Conservation (phyloP, 495 filamentous ascomycete genomes). For the Parathielavia hyrcaniae region DNA sequence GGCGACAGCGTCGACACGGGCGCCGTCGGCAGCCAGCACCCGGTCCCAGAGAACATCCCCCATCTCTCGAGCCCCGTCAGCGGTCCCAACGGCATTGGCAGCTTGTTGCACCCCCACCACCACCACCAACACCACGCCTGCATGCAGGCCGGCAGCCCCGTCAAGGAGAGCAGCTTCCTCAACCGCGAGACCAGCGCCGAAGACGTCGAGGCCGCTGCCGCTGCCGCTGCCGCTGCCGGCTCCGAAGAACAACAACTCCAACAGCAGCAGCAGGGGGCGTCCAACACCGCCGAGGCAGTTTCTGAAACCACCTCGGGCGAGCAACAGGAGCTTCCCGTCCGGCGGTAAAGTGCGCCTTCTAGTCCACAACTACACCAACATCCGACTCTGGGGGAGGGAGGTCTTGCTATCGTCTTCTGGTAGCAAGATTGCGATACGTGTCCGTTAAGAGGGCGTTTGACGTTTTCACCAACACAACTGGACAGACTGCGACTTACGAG, state of each 20-base stretch:
- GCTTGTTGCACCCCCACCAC: constrained; percentile 38
- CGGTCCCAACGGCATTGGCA: constrained; percentile 40
- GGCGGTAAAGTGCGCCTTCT: constrained; percentile 34
- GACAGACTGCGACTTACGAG: constrained; percentile 6
- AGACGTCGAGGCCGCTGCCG: constrained; percentile 47
- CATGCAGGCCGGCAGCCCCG: constrained; percentile 63
- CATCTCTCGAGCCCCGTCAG: constrained; percentile 68
- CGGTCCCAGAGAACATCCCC: constrained; percentile 92
- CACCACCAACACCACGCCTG: constrained; percentile 44
- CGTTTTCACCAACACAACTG: not conserved
- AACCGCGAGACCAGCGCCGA: constrained; percentile 70
- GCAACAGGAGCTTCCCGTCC: constrained; percentile 59
- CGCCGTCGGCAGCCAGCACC: constrained; percentile 88
- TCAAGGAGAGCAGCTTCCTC: constrained; percentile 81
- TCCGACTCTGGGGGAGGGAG: not conserved
- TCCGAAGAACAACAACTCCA: constrained; percentile 5
- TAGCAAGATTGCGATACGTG: not conserved
- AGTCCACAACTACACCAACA: not conserved
- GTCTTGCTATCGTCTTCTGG: not conserved
- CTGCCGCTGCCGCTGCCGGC: constrained; percentile 9
- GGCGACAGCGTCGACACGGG: constrained; percentile 90
- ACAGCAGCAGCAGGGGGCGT: constrained; percentile 12
- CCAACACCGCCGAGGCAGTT: constrained; percentile 6
- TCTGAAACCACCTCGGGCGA: constrained; percentile 19
- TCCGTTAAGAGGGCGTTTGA: not conserved